Percentiles rank a stretch among this genome's conserved stretches.
Evolutionary conservation across 2,329 filamentous ascomycete genomes (phyloP).

Genomic region (Aquanectria penicillioides): DNA sequence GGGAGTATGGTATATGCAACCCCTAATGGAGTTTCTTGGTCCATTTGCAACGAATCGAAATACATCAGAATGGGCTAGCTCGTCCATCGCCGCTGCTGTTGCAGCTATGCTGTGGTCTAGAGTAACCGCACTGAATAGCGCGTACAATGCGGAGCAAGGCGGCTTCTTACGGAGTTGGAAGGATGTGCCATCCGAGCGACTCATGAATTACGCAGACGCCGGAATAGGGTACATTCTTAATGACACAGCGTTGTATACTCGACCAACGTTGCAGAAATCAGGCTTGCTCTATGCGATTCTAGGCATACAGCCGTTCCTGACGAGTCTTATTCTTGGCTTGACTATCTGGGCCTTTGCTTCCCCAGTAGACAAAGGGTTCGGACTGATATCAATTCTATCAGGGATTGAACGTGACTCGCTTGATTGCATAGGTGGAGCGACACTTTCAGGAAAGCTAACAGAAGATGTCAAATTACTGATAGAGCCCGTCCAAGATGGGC

Average conservation of each 20-base stretch:
- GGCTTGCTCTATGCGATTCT: not conserved
- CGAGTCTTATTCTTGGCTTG: not conserved
- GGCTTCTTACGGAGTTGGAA: not conserved
- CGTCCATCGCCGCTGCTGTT: not conserved
- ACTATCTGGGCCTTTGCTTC: not conserved
- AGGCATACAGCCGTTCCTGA: not conserved
- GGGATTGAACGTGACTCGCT: not conserved
- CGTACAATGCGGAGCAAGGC: not conserved
- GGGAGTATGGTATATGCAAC: constrained; percentile 1
- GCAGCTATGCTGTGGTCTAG: constrained; percentile 12
- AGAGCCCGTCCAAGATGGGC: not conserved
- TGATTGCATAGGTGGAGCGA: not conserved
- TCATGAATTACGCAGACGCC: not conserved
- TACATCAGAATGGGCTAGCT: not conserved
- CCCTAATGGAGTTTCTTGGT: constrained; percentile 1
- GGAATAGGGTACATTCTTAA: not conserved
- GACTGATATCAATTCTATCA: not conserved
- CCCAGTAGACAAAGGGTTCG: not conserved
- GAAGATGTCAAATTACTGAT: not conserved
- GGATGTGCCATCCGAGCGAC: not conserved
- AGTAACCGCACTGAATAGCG: not conserved
- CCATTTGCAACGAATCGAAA: not conserved
- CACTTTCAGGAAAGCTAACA: not conserved
- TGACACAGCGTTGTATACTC: not conserved
- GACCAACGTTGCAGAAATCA: not conserved